Evolutionary conservation across 129 eudicot species (phyloP).

Genomic region (Helichrysum umbraculigerum): DNA sequence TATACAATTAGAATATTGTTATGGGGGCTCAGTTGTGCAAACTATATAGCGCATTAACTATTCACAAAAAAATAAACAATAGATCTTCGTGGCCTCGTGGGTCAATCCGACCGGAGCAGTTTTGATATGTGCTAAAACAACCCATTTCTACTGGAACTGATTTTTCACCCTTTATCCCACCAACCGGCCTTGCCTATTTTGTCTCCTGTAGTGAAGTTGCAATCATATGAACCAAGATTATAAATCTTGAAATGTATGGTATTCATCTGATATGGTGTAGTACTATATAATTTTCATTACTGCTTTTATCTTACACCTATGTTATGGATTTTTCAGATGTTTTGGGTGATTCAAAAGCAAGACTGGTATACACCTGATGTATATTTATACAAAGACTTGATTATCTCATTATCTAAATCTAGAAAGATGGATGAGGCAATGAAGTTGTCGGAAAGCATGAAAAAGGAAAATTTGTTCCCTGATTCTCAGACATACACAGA

Average conservation of each 20-base stretch:
- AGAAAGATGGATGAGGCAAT: slow-evolving; percentile 88
- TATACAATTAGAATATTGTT: not conserved
- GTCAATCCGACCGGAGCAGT: not conserved
- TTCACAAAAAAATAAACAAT: not conserved
- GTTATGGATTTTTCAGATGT: slow-evolving; percentile 52
- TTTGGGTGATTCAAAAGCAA: slow-evolving; percentile 79
- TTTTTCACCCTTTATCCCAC: not conserved
- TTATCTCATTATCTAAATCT: slow-evolving; percentile 67
- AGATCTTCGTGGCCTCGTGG: not conserved
- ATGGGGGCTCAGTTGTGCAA: not conserved
- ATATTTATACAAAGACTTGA: slow-evolving; percentile 80
- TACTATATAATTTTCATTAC: not conserved
- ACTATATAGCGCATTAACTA: not conserved
- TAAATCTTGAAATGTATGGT: not conserved
- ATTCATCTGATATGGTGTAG: not conserved
- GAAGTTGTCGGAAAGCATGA: slow-evolving; percentile 87
- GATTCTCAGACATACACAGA: slow-evolving; percentile 89
- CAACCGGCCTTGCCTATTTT: not conserved
- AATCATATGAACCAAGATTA: not conserved
- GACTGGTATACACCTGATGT: slow-evolving; percentile 85
- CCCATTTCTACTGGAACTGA: not conserved
- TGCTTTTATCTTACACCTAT: slow-evolving; percentile 5
- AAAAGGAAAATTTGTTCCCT: slow-evolving; percentile 70
- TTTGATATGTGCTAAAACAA: not conserved
- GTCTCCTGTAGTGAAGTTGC: not conserved